Percentiles rank a stretch among this genome's conserved stretches.
Evolutionary conservation across 768 basidiomycete species (phyloP).

Genomic region (Calocybe cyanea): DNA sequence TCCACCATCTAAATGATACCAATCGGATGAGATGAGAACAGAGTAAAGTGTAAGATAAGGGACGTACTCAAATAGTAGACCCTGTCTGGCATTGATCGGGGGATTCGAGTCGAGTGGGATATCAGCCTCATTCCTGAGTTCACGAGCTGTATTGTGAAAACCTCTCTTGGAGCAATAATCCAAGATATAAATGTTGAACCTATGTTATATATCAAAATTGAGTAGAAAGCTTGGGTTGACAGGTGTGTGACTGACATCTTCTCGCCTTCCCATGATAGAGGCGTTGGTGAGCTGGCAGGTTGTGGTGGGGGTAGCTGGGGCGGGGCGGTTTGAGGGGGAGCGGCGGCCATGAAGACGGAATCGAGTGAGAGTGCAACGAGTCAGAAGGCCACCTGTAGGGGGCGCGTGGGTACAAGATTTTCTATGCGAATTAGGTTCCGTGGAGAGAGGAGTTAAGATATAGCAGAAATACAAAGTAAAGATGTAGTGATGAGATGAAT

Average conservation of each 20-base stretch:
- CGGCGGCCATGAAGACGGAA: conserved; percentile 24
- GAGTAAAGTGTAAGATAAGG: conserved; percentile 10
- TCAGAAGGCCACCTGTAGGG: conserved; percentile 2
- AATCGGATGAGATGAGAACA: conserved; percentile 10
- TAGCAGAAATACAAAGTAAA: conserved; percentile 7
- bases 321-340: conserved; percentile 21
- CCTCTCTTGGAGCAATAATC: conserved; percentile 84
- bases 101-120: conserved; percentile 59
- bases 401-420: conserved; percentile 14
- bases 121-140: conserved; percentile 65
- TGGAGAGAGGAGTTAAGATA: conserved; percentile 9
- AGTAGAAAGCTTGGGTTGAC: conserved; percentile 7
- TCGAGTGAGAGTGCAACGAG: conserved; percentile 7
- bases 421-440: conserved; percentile 19
- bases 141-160: conserved; percentile 65
- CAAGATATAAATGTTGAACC: conserved; percentile 89
- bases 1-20: conserved; percentile 67
- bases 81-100: conserved; percentile 81
- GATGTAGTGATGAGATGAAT: conserved; percentile 2
- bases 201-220: conserved; percentile 23
- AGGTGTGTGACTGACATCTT: conserved; percentile 56
- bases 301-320: conserved; percentile 20
- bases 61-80: conserved; percentile 77
- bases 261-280: conserved; percentile 78
- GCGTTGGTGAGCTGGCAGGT: conserved; percentile 19